Evolutionary conservation across 192 early-diverging fungal genomes (phyloP).

Genomic region (Entomortierella parvispora): DNA sequence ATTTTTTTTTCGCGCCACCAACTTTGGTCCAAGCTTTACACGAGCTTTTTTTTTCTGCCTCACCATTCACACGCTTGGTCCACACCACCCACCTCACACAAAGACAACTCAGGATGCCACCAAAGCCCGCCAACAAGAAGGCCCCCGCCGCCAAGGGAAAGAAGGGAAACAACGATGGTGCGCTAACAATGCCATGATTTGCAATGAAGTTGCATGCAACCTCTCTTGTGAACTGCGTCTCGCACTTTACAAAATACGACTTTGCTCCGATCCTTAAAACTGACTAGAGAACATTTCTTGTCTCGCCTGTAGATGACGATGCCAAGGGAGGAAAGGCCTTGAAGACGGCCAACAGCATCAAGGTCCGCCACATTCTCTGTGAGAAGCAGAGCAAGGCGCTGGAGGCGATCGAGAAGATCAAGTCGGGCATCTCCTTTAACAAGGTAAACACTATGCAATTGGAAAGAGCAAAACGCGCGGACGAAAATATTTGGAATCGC

Average conservation of each 20-base stretch:
- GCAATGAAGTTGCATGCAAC: too few species aligned
- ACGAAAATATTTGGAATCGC: too few species aligned
- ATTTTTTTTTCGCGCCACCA: too few species aligned
- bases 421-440: slow-evolving; percentile 45
- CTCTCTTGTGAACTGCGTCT: too few species aligned
- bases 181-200: neutral
- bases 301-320: slow-evolving; percentile 26
- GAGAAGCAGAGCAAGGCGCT: slow-evolving; percentile 80
- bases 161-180: slow-evolving; percentile 42
- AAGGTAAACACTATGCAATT: slow-evolving; percentile 26
- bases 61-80: too few species aligned
- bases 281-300: neutral
- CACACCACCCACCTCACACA: too few species aligned
- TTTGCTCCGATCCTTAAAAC: neutral
- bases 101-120: slow-evolving; percentile 27
- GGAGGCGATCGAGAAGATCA: slow-evolving; percentile 74
- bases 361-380: slow-evolving; percentile 85
- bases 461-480: slow-evolving; percentile 11
- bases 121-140: slow-evolving; percentile 43
- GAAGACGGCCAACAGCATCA: slow-evolving; percentile 71
- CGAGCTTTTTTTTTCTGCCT: too few species aligned
- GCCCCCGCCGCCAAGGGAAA: slow-evolving; percentile 35
- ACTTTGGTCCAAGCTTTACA: neutral
- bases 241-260: too few species aligned
- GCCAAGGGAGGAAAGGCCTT: slow-evolving; percentile 59